A percentile compares a stretch with the other conserved stretches of the same genome.
Evolutionary conservation across 441 rosid species (phyloP).

Genomic region (Adansonia madagascariensis): DNA sequence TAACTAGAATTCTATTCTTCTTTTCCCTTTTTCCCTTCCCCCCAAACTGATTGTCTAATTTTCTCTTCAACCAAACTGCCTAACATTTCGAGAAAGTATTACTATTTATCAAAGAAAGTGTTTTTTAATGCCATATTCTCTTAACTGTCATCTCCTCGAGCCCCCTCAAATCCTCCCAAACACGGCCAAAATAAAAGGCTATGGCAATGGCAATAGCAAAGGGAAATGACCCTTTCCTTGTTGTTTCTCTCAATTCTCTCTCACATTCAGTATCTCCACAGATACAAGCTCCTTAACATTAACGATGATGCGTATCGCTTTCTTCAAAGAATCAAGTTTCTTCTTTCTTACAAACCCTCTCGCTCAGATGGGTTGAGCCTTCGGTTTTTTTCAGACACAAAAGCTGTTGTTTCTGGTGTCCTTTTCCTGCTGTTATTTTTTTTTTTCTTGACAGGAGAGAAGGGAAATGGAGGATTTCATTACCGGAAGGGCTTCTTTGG

Average conservation of each 20-base stretch:
- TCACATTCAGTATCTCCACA: conserved; percentile 41
- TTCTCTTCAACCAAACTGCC: too few relatives aligned
- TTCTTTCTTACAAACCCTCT: background rate
- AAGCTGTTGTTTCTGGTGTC: background rate
- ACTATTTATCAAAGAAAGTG: too few relatives aligned
- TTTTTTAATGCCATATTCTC: too few relatives aligned
- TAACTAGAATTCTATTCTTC: too few relatives aligned
- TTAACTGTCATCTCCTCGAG: too few relatives aligned
- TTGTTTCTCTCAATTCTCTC: background rate
- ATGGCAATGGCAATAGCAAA: background rate
- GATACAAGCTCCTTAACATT: conserved; percentile 41
- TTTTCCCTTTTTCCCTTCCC: too few relatives aligned
- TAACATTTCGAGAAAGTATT: too few relatives aligned
- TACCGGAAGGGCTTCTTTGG: conserved; percentile 29
- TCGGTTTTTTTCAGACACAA: conserved; percentile 25
- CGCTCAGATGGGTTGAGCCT: conserved; percentile 26
- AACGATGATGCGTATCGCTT: conserved; percentile 36
- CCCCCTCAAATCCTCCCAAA: too few relatives aligned
- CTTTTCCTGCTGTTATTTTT: background rate
- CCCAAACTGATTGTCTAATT: too few relatives aligned
- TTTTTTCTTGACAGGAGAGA: conserved; percentile 25
- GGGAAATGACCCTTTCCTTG: background rate
- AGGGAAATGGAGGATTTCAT: conserved; percentile 33
- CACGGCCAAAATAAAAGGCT: too few relatives aligned
- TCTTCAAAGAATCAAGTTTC: conserved; percentile 43